These are phyloP conservation scores for Pseudocercospora eumusae DNA, from an alignment of 2,329 filamentous ascomycete species.

Conservation along the genomic window DNA sequence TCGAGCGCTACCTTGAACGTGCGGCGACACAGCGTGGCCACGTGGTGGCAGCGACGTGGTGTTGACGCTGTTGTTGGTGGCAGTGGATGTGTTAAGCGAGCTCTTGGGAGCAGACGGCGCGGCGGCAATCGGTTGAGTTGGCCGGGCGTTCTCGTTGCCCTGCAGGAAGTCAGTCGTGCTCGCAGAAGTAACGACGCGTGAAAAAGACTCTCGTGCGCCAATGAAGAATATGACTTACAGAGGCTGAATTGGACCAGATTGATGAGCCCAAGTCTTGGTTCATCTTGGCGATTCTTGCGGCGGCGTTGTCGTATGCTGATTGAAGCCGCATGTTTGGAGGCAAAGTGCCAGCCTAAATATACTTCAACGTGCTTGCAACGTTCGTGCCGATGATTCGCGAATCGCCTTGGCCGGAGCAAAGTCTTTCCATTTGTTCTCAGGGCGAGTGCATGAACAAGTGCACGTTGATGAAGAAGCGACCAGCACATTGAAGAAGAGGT, in stretches of 20 bases:
- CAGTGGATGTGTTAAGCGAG: background rate
- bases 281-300: background rate
- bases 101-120: background rate
- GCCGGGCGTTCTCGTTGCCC: slow-evolving; percentile 6
- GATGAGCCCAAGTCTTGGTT: background rate
- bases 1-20: background rate
- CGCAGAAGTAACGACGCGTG: background rate
- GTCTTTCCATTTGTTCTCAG: too few species aligned
- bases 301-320: background rate
- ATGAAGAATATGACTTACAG: background rate
- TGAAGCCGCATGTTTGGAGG: background rate
- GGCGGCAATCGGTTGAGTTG: background rate
- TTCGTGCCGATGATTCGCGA: background rate
- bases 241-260: background rate
- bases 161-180: background rate
- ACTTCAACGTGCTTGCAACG: background rate
- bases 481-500: too few species aligned
- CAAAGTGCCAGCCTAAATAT: background rate
- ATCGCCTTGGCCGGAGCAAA: background rate
- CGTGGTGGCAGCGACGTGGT: background rate
- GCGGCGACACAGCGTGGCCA: background rate
- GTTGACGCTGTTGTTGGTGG: background rate
- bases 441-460: too few species aligned
- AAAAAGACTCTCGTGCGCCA: background rate
- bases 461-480: too few species aligned